Percentiles rank a stretch among this genome's conserved stretches.
Evolutionary conservation across 495 filamentous ascomycete species (phyloP).

Genomic region (Penicillium alfredii): DNA sequence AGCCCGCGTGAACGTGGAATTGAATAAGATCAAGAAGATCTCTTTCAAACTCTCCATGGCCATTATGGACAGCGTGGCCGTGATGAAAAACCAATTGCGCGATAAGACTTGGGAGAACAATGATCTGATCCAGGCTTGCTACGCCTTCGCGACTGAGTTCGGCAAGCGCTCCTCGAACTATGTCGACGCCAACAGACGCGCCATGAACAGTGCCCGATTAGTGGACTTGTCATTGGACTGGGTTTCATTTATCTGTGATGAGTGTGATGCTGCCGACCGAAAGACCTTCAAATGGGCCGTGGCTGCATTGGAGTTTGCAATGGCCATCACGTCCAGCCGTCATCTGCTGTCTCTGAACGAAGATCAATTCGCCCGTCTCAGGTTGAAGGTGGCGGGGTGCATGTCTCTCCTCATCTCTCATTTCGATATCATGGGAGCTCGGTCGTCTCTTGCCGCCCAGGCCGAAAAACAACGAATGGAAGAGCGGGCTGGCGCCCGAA

Average conservation of each 20-base stretch:
- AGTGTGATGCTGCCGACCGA: conserved; percentile 88
- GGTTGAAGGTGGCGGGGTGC: conserved; percentile 88
- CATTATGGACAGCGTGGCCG: conserved; percentile 97
- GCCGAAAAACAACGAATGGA: conserved; percentile 75
- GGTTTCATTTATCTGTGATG: conserved; percentile 96
- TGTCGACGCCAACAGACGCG: conserved; percentile 86
- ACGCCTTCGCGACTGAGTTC: conserved; percentile 96
- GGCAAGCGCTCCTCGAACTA: conserved; percentile 87
- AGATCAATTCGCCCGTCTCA: conserved; percentile 71
- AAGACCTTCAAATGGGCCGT: conserved; percentile 98
- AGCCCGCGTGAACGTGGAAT: conserved; percentile 79
- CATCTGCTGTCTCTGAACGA: conserved; percentile 85
- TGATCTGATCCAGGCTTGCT: conserved; percentile 97
- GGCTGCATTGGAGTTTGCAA: conserved; percentile 88
- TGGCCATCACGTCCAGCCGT: conserved; percentile 89
- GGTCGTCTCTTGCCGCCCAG: conserved; percentile 86
- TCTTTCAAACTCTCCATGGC: conserved; percentile 96
- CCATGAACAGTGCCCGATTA: conserved; percentile 94
- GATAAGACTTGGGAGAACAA: conserved; percentile 81
- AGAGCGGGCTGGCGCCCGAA: conserved; percentile 70
- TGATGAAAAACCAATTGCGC: conserved; percentile 67
- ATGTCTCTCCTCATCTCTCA: conserved; percentile 98
- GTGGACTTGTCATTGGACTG: conserved; percentile 91
- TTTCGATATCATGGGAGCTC: conserved; percentile 97
- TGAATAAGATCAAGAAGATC: conserved; percentile 93